These are phyloP conservation scores for Theileria sp. DNA, from an alignment of 169 alveolate genomes.

Conservation along the genomic window DNA sequence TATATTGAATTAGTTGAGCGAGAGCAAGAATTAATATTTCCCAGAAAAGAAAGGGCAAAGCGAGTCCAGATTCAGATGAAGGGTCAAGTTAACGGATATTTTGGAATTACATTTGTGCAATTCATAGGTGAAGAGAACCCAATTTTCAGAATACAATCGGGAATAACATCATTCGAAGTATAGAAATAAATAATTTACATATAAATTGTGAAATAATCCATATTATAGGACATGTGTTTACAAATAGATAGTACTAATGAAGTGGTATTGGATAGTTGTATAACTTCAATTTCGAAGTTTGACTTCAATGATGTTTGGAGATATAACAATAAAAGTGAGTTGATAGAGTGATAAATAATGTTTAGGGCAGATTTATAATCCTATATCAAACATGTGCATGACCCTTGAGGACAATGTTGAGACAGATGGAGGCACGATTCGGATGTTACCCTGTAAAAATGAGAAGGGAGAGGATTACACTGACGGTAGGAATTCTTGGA, in stretches of 20 bases:
- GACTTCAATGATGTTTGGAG: slow-evolving; percentile 73
- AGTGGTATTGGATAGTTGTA: slow-evolving; percentile 74
- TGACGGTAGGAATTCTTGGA: slow-evolving; percentile 81
- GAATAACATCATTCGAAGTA: slow-evolving; percentile 80
- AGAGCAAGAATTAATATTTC: slow-evolving; percentile 71
- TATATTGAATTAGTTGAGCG: slow-evolving; percentile 49
- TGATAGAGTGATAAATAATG: slow-evolving; percentile 18
- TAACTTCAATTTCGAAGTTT: slow-evolving; percentile 69
- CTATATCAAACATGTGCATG: slow-evolving; percentile 73
- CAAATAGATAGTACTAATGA: slow-evolving; percentile 75
- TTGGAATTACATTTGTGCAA: slow-evolving; percentile 83
- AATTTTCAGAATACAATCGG: slow-evolving; percentile 81
- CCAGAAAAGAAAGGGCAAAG: slow-evolving; percentile 70
- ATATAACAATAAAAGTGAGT: slow-evolving; percentile 67
- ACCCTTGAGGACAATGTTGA: slow-evolving; percentile 74
- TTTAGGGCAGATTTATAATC: slow-evolving; percentile 58
- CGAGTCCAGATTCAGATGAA: slow-evolving; percentile 79
- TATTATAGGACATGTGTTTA: slow-evolving; percentile 70
- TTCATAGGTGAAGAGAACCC: slow-evolving; percentile 83
- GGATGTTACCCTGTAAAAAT: slow-evolving; percentile 57
- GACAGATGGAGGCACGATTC: slow-evolving; percentile 76
- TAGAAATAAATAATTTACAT: background rate
- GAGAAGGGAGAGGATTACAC: slow-evolving; percentile 39
- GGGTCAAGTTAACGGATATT: slow-evolving; percentile 76
- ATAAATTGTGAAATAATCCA: background rate